Conservation (phyloP, 805 yeast species). For the Lachancea quebecensis region DNA sequence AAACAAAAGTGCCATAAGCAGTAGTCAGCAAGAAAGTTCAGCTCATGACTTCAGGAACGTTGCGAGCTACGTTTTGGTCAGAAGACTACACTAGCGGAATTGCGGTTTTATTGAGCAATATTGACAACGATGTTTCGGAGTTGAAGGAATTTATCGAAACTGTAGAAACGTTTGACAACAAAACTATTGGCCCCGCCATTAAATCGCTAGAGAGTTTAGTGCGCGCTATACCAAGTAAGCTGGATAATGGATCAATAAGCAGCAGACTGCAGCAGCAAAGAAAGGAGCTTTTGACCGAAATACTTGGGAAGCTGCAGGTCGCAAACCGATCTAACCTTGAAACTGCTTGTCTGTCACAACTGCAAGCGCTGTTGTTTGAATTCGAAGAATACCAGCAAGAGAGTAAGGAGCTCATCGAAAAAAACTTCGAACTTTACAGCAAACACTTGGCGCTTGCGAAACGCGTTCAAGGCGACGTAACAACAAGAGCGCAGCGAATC, state of each 20-base stretch:
- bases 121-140: not conserved
- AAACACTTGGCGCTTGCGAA: slow-evolving; percentile 6
- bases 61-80: slow-evolving; percentile 7
- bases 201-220: not conserved
- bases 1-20: too few relatives aligned
- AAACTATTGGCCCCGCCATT: not conserved
- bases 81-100: slow-evolving; percentile 7
- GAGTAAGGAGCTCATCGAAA: slow-evolving; percentile 7
- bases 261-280: not conserved
- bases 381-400: slow-evolving; percentile 8
- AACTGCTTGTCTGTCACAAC: slow-evolving; percentile 7
- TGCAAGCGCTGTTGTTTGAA: slow-evolving; percentile 6
- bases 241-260: not conserved
- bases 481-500: slow-evolving; percentile 1
- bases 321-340: slow-evolving; percentile 1
- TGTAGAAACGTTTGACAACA: not conserved
- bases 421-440: slow-evolving; percentile 7
- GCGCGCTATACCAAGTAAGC: not conserved
- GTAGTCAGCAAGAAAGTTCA: not conserved
- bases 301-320: not conserved
- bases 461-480: not conserved
- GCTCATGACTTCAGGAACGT: not conserved
- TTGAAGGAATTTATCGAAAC: not conserved
- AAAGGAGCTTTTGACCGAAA: not conserved
- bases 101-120: not conserved